Conservation (phyloP, 352 stramenopile species). For the Salisapilia sapeloensis region DNA sequence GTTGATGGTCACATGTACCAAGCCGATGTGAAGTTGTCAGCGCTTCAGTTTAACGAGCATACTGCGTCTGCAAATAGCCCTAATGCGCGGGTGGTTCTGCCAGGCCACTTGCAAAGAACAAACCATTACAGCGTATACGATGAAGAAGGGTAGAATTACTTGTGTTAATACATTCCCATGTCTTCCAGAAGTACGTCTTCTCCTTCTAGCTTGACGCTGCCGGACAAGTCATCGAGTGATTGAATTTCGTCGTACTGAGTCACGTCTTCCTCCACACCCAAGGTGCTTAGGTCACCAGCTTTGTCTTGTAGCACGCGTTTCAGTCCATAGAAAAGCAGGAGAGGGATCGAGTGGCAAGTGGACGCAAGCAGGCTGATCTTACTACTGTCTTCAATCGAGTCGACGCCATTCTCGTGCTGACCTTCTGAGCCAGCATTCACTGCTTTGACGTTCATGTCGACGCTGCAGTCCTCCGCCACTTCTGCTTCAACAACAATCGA, state of each 20-base stretch:
- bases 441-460: slow-evolving; percentile 49
- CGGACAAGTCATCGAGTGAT: slow-evolving; percentile 47
- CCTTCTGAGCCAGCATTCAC: slow-evolving; percentile 12
- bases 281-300: slow-evolving; percentile 10
- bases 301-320: slow-evolving; percentile 32
- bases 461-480: slow-evolving; percentile 35
- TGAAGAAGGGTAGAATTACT: background rate
- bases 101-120: background rate
- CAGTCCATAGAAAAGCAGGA: slow-evolving; percentile 63
- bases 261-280: slow-evolving; percentile 7
- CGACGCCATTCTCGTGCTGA: slow-evolving; percentile 13
- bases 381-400: slow-evolving; percentile 2
- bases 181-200: slow-evolving; percentile 74
- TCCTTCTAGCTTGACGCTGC: slow-evolving; percentile 69
- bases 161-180: slow-evolving; percentile 70
- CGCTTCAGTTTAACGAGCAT: slow-evolving; percentile 23
- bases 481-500: slow-evolving; percentile 56
- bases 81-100: too few species aligned
- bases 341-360: slow-evolving; percentile 54
- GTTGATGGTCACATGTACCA: slow-evolving; percentile 75
- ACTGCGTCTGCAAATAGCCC: too few species aligned
- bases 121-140: background rate
- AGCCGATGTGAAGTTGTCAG: slow-evolving; percentile 41
- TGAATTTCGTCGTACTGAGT: slow-evolving; percentile 65
- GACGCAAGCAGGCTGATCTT: slow-evolving; percentile 29